phyloP scores from a whole-genome alignment of 306 rosid species.

The Vigna hirtella region DNA sequence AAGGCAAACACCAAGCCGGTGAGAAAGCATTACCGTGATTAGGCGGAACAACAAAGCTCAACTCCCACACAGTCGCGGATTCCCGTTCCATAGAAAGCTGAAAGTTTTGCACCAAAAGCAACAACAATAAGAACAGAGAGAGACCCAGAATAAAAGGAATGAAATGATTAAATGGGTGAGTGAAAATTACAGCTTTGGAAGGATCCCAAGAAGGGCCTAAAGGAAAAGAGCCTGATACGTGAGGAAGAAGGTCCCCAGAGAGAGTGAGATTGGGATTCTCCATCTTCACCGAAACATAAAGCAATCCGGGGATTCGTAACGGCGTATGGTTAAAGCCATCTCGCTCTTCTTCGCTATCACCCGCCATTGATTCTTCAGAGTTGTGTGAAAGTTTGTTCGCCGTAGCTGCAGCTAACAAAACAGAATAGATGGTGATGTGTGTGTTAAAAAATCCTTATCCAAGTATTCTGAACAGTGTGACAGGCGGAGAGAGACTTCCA shows the following conservation, averaged over 20 bases:
- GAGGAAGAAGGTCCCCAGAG: conserved; percentile 76
- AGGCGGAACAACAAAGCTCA: conserved; percentile 96
- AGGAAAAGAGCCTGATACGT: conserved; percentile 76
- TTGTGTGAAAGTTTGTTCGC: conserved; percentile 15
- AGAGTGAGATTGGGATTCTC: conserved; percentile 67
- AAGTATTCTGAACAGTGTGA: neutral
- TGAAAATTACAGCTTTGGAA: conserved; percentile 73
- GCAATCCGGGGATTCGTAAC: conserved; percentile 49
- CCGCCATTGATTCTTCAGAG: conserved; percentile 54
- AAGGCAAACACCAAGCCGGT: neutral
- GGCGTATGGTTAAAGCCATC: conserved; percentile 47
- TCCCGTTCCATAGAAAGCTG: conserved; percentile 91
- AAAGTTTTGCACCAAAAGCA: conserved; percentile 24
- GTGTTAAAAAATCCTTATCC: conserved; percentile 24
- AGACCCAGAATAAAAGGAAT: neutral
- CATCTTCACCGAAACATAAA: conserved; percentile 86
- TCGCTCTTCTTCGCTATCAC: conserved; percentile 52
- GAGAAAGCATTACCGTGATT: conserved; percentile 76
- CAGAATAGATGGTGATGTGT: neutral
- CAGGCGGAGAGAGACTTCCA: neutral
- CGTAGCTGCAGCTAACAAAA: conserved; percentile 3
- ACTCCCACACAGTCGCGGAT: conserved; percentile 92
- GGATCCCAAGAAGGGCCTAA: conserved; percentile 81
- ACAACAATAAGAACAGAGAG: neutral
- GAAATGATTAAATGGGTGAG: conserved; percentile 20